A percentile compares a stretch with the other conserved stretches of the same genome.
These are phyloP conservation scores for Alternaria brassicae DNA, from an alignment of 2,329 filamentous ascomycete species.

Conservation along the genomic window DNA sequence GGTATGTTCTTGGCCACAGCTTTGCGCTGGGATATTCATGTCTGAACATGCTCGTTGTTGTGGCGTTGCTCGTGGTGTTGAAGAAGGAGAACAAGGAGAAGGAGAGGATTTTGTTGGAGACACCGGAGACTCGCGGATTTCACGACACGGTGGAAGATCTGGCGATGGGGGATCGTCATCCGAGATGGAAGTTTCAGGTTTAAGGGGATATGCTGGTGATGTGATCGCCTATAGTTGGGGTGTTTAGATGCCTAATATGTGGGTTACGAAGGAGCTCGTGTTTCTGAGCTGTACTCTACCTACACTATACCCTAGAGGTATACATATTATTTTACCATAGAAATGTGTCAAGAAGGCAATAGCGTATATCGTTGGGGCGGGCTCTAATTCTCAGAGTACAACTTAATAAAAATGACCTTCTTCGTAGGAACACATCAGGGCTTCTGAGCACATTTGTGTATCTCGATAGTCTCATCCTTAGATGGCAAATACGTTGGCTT, in stretches of 20 bases:
- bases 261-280: too few relatives aligned
- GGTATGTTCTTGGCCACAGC: constrained; percentile 47
- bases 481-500: not conserved
- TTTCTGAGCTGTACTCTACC: too few relatives aligned
- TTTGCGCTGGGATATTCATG: constrained; percentile 47
- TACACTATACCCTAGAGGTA: too few relatives aligned
- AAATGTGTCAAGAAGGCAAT: too few relatives aligned
- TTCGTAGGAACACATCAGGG: too few relatives aligned
- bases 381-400: too few relatives aligned
- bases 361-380: too few relatives aligned
- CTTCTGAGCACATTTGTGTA: too few relatives aligned
- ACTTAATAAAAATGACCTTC: too few relatives aligned
- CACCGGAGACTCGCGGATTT: constrained; percentile 38
- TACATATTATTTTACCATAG: too few relatives aligned
- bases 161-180: constrained; percentile 44
- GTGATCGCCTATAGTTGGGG: too few relatives aligned
- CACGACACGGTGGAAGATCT: constrained; percentile 44
- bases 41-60: constrained; percentile 44
- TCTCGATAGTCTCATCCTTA: not conserved
- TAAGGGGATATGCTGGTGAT: not conserved
- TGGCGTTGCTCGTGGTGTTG: constrained; percentile 39
- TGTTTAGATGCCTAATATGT: too few relatives aligned
- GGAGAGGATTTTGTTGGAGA: constrained; percentile 28
- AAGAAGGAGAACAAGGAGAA: constrained; percentile 44
- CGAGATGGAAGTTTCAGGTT: constrained; percentile 46